Evolutionary conservation across 805 yeast species (phyloP).

Genomic region (Candida sakaeoensis): DNA sequence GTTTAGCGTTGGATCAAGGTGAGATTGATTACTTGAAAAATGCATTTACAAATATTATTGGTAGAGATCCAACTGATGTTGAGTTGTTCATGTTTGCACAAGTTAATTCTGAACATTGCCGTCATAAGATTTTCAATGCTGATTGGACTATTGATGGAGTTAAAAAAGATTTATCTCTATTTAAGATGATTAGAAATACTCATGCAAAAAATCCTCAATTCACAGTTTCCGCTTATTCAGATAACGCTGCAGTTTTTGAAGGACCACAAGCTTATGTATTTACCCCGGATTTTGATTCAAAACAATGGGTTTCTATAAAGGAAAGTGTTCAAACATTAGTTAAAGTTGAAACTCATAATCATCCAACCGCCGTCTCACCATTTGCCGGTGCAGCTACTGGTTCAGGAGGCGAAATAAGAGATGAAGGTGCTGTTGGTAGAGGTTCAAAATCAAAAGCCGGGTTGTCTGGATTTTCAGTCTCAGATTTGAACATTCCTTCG

Average conservation of each 20-base stretch:
- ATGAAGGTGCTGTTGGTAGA: slow-evolving; percentile 99
- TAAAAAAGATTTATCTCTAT: slow-evolving; percentile 68
- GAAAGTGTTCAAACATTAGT: slow-evolving; percentile 87
- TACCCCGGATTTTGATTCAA: slow-evolving; percentile 71
- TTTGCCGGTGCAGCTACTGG: slow-evolving; percentile 99
- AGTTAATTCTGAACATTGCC: slow-evolving; percentile 98
- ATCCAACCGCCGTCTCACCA: slow-evolving; percentile 99
- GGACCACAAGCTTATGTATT: slow-evolving; percentile 75
- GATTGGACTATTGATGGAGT: slow-evolving; percentile 94
- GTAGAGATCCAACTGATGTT: slow-evolving; percentile 94
- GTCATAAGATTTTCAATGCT: slow-evolving; percentile 98
- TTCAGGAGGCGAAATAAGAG: slow-evolving; percentile 99
- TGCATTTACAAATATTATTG: slow-evolving; percentile 72
- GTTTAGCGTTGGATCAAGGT: slow-evolving; percentile 91
- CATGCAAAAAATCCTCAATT: slow-evolving; percentile 73
- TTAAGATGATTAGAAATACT: slow-evolving; percentile 95
- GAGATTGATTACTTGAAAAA: slow-evolving; percentile 84
- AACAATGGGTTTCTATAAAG: slow-evolving; percentile 67
- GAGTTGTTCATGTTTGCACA: slow-evolving; percentile 99
- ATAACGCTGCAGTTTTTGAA: slow-evolving; percentile 93
- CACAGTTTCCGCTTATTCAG: slow-evolving; percentile 93
- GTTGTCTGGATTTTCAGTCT: slow-evolving; percentile 85
- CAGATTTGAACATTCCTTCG: slow-evolving; percentile 84
- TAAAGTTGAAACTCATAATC: slow-evolving; percentile 98
- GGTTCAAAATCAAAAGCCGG: slow-evolving; percentile 98